Conservation (phyloP, 495 filamentous ascomycete genomes). For the Lasiosphaeris hirsuta region DNA sequence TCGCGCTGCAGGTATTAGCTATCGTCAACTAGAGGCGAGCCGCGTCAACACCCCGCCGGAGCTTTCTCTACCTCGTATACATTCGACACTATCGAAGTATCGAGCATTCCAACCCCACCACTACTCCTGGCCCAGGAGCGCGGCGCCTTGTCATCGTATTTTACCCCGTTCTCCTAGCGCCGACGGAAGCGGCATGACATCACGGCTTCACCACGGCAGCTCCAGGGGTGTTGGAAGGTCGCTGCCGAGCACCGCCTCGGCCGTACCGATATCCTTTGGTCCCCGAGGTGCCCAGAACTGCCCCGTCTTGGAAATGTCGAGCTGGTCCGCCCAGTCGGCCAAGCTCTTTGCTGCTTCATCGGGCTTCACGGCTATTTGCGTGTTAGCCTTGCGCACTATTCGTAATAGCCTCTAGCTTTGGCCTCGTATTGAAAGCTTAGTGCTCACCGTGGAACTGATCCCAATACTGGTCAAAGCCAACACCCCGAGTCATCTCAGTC, state of each 20-base stretch:
- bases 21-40: too few species aligned
- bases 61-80: too few species aligned
- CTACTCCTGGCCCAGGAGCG: too few species aligned
- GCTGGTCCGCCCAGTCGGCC: slow-evolving; percentile 57
- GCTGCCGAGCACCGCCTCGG: slow-evolving; percentile 59
- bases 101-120: too few species aligned
- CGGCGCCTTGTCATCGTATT: too few species aligned
- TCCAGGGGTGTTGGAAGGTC: slow-evolving; percentile 60
- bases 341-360: slow-evolving; percentile 62
- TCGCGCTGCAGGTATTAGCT: too few species aligned
- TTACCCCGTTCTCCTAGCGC: neutral
- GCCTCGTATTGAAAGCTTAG: slow-evolving; percentile 32
- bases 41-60: too few species aligned
- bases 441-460: slow-evolving; percentile 57
- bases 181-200: neutral
- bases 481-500: slow-evolving; percentile 67
- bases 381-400: neutral
- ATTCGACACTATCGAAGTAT: too few species aligned
- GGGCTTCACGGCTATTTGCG: slow-evolving; percentile 58
- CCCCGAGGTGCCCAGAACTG: slow-evolving; percentile 72
- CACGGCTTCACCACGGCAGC: slow-evolving; percentile 34
- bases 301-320: slow-evolving; percentile 63
- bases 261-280: slow-evolving; percentile 67
- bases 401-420: slow-evolving; percentile 1
- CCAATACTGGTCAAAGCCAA: slow-evolving; percentile 70